These are phyloP conservation scores for Cercospora sp. DNA, from an alignment of 2,329 filamentous ascomycete species.

Conservation along the genomic window DNA sequence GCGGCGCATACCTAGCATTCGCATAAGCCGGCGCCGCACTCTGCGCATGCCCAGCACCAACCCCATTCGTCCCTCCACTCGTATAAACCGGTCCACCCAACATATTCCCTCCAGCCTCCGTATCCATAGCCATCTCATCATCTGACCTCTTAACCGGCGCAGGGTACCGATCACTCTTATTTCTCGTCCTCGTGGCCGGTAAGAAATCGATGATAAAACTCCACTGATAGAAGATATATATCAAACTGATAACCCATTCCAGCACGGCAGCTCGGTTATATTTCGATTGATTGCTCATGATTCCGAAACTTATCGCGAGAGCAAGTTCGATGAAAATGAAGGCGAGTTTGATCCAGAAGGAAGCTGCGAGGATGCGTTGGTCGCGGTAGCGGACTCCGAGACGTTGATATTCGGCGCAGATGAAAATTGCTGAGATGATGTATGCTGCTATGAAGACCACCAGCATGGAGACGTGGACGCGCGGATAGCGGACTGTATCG, in stretches of 20 bases:
- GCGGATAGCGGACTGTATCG: constrained; percentile 70
- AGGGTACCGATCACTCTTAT: constrained; percentile 40
- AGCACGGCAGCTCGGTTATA: constrained; percentile 73
- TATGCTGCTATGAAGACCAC: constrained; percentile 83
- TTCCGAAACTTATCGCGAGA: constrained; percentile 72
- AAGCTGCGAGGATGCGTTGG: constrained; percentile 69
- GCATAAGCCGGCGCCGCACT: constrained; percentile 11
- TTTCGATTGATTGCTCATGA: constrained; percentile 35
- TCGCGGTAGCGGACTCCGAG: constrained; percentile 78
- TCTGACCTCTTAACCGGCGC: constrained; percentile 42
- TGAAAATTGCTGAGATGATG: constrained; percentile 79
- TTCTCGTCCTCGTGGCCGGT: constrained; percentile 68
- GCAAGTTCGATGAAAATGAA: constrained; percentile 81
- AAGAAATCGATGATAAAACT: constrained; percentile 80
- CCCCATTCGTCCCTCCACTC: constrained; percentile 25
- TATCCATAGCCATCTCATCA: constrained; percentile 35
- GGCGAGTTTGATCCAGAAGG: constrained; percentile 82
- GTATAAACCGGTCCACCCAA: constrained; percentile 39
- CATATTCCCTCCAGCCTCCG: constrained; percentile 32
- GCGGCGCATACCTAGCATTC: constrained; percentile 16
- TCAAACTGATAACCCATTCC: constrained; percentile 76
- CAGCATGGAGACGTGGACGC: constrained; percentile 74
- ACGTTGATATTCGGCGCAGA: constrained; percentile 86
- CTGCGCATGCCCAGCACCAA: not conserved
- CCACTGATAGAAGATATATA: constrained; percentile 85